These are phyloP conservation scores for Phytophthora fragariae DNA, from an alignment of 352 stramenopile genomes.

Conservation along the genomic window DNA sequence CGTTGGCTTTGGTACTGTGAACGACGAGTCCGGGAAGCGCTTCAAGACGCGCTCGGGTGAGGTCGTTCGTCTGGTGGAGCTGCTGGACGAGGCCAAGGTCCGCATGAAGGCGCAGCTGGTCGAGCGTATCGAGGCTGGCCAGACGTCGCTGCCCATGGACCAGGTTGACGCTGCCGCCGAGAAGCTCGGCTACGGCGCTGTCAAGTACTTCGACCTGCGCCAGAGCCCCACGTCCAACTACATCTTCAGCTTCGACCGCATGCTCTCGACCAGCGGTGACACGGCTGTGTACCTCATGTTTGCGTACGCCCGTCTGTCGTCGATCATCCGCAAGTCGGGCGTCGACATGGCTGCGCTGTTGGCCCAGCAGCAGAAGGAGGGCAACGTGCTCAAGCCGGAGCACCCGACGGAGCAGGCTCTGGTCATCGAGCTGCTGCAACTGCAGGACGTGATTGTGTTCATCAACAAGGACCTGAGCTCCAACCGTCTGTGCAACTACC, in stretches of 20 bases:
- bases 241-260: slow-evolving; percentile 99
- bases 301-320: slow-evolving; percentile 97
- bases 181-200: slow-evolving; percentile 98
- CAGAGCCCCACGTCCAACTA: slow-evolving; percentile 99
- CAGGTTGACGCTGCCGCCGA: slow-evolving; percentile 95
- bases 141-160: slow-evolving; percentile 87
- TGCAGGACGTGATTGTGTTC: slow-evolving; percentile 95
- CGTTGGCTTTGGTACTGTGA: slow-evolving; percentile 88
- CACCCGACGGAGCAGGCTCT: slow-evolving; percentile 93
- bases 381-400: slow-evolving; percentile 67
- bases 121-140: slow-evolving; percentile 93
- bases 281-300: slow-evolving; percentile 99
- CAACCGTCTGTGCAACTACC: slow-evolving; percentile 98
- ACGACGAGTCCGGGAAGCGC: slow-evolving; percentile 89
- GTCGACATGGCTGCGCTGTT: slow-evolving; percentile 83
- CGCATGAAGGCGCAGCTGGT: slow-evolving; percentile 95
- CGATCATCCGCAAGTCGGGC: slow-evolving; percentile 96
- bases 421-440: slow-evolving; percentile 95
- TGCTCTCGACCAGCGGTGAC: slow-evolving; percentile 99
- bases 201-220: slow-evolving; percentile 99
- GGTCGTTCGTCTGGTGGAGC: slow-evolving; percentile 98
- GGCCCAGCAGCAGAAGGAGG: slow-evolving; percentile 47
- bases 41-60: slow-evolving; percentile 99
- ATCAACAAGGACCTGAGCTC: slow-evolving; percentile 96
- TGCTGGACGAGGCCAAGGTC: slow-evolving; percentile 97